A percentile compares a stretch with the other conserved stretches of the same genome.
Conservation (phyloP, 2,329 filamentous ascomycete species). For the Rutstroemia sp. region DNA sequence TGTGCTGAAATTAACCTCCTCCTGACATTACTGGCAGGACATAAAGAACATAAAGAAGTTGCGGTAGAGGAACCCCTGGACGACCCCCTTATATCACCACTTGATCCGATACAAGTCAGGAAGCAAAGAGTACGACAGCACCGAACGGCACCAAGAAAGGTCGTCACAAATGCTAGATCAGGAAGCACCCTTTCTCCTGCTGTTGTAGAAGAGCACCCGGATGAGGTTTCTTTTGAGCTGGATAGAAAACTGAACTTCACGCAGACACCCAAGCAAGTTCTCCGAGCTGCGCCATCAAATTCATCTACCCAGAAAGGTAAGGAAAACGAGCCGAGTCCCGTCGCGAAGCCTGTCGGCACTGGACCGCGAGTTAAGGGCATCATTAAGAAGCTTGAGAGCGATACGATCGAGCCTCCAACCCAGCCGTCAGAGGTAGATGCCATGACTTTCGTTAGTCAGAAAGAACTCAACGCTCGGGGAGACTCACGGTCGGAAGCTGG, state of each 20-base stretch:
- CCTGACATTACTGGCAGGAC: background rate
- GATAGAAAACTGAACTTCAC: background rate
- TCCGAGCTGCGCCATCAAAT: background rate
- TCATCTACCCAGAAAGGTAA: background rate
- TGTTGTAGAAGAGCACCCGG: slow-evolving; percentile 5
- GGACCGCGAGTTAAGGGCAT: background rate
- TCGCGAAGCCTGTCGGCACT: background rate
- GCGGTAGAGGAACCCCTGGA: background rate
- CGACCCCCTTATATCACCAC: background rate
- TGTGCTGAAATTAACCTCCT: background rate
- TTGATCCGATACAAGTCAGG: slow-evolving; percentile 17
- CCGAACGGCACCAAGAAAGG: background rate
- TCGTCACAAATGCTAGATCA: slow-evolving; percentile 2
- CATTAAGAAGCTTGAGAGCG: background rate
- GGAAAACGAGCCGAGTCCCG: background rate
- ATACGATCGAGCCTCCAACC: background rate
- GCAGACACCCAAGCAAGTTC: background rate
- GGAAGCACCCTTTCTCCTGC: slow-evolving; percentile 4
- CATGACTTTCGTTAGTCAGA: background rate
- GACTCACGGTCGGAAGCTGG: background rate
- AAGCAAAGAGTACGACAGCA: slow-evolving; percentile 15
- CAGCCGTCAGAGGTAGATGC: background rate
- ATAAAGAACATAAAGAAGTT: background rate
- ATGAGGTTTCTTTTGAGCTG: background rate
- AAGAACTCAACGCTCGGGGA: background rate